Conservation (phyloP, 2,329 filamentous ascomycete species). For the Ascochyta viciae-villosae region DNA sequence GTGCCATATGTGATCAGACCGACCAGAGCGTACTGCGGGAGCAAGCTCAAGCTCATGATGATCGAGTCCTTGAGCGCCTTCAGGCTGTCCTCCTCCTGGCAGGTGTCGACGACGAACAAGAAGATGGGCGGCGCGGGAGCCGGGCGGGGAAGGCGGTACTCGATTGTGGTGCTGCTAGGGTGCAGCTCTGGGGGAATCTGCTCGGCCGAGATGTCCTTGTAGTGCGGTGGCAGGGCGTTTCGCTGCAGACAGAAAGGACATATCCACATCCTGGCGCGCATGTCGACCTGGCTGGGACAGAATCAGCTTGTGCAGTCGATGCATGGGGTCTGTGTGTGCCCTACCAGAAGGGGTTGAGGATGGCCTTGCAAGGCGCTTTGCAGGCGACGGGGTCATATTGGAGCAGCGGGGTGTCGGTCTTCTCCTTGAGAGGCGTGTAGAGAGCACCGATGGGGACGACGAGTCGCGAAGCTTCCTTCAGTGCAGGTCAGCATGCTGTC, state of each 20-base stretch:
- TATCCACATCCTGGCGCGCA: conserved; percentile 84
- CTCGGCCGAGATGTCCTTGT: conserved; percentile 87
- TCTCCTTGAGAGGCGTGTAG: conserved; percentile 96
- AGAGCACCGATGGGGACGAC: conserved; percentile 96
- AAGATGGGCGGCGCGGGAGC: conserved; percentile 89
- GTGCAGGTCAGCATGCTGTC: conserved; percentile 34
- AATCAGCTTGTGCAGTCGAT: conserved; percentile 25
- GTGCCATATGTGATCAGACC: conserved; percentile 89
- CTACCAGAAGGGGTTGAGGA: conserved; percentile 96
- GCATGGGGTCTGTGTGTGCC: conserved; percentile 31
- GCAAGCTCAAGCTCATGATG: conserved; percentile 82
- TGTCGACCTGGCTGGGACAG: conserved; percentile 74
- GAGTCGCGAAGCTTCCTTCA: conserved; percentile 87
- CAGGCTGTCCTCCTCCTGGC: conserved; percentile 86
- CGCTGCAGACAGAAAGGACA: conserved; percentile 87
- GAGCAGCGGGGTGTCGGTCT: conserved; percentile 84
- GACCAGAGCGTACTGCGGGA: conserved; percentile 82
- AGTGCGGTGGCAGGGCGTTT: conserved; percentile 82
- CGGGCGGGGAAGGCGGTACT: conserved; percentile 80
- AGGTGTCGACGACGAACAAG: conserved; percentile 85
- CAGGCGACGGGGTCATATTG: conserved; percentile 97
- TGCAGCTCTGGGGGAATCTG: conserved; percentile 85
- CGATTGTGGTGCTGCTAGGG: conserved; percentile 84
- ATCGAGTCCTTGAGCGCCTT: conserved; percentile 84
- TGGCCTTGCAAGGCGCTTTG: conserved; percentile 93